A percentile compares a stretch with the other conserved stretches of the same genome.
phyloP scores from a whole-genome alignment of 1,139 yeast species.

The Yamadazyma diospyri region DNA sequence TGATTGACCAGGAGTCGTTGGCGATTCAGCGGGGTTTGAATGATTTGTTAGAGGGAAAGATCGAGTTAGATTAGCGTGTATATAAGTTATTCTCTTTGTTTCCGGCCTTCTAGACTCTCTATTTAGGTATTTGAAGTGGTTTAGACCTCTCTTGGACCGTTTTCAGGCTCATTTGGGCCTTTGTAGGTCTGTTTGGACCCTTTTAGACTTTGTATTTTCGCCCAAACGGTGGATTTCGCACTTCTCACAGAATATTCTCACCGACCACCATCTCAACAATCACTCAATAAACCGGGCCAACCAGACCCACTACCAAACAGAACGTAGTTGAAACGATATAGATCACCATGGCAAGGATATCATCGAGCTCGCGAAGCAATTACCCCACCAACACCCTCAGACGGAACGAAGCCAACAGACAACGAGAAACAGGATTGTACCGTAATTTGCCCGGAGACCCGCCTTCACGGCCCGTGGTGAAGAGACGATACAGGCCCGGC shows the following conservation, averaged over 20 bases:
- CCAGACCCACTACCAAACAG: too few relatives aligned
- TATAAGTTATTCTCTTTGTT: too few relatives aligned
- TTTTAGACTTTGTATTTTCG: not conserved
- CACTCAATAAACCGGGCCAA: too few relatives aligned
- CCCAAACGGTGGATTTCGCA: too few relatives aligned
- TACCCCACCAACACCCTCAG: slow-evolving; percentile 11
- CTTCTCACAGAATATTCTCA: too few relatives aligned
- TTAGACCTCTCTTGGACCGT: not conserved
- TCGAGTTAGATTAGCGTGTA: slow-evolving; percentile 17
- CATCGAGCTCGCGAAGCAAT: slow-evolving; percentile 11
- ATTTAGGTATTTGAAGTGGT: too few relatives aligned
- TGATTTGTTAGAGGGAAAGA: slow-evolving; percentile 43
- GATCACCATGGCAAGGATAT: slow-evolving; percentile 17
- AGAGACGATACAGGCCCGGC: slow-evolving; percentile 67
- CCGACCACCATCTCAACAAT: too few relatives aligned
- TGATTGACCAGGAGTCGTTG: slow-evolving; percentile 64
- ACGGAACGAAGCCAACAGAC: slow-evolving; percentile 15
- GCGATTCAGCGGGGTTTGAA: slow-evolving; percentile 50
- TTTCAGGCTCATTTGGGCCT: not conserved
- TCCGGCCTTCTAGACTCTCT: too few relatives aligned
- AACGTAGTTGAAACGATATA: too few relatives aligned
- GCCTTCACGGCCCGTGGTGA: slow-evolving; percentile 23
- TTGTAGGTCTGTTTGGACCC: not conserved
- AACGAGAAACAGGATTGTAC: slow-evolving; percentile 10
- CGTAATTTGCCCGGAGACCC: slow-evolving; percentile 55